Evolutionary conservation across 2,329 filamentous ascomycete species (phyloP).

Genomic region (Pestalotiopsis sp.): DNA sequence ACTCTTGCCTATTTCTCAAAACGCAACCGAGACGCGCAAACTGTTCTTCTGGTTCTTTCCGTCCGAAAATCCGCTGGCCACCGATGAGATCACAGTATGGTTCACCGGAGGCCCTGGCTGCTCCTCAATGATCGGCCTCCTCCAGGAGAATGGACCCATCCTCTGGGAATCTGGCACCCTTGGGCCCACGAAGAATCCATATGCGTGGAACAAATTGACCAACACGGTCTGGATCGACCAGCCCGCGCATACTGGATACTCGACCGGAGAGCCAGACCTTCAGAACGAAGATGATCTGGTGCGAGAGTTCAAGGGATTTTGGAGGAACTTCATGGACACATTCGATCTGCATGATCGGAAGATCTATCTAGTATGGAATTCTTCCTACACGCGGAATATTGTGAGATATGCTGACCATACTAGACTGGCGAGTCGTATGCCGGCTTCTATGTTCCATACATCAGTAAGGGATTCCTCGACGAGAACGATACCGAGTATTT

Average conservation of each 20-base stretch:
- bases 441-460: neutral
- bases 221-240: conserved; percentile 11
- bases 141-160: conserved; percentile 6
- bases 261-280: neutral
- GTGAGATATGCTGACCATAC: neutral
- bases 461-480: neutral
- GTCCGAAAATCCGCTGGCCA: neutral
- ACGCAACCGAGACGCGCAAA: conserved; percentile 50
- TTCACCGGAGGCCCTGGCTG: conserved; percentile 8
- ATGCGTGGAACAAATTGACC: neutral
- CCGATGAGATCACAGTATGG: neutral
- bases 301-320: conserved; percentile 3
- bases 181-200: neutral
- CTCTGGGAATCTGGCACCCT: neutral
- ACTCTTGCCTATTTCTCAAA: conserved; percentile 58
- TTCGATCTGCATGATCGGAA: neutral
- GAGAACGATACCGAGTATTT: conserved; percentile 7
- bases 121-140: neutral
- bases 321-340: conserved; percentile 7
- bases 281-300: neutral
- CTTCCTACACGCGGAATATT: neutral
- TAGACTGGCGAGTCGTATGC: conserved; percentile 1
- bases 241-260: neutral
- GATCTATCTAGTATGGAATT: neutral
- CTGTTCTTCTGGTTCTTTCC: conserved; percentile 47